These are phyloP conservation scores for Taxillus chinensis DNA, from an alignment of 164 flowering plant species.

Conservation along the genomic window DNA sequence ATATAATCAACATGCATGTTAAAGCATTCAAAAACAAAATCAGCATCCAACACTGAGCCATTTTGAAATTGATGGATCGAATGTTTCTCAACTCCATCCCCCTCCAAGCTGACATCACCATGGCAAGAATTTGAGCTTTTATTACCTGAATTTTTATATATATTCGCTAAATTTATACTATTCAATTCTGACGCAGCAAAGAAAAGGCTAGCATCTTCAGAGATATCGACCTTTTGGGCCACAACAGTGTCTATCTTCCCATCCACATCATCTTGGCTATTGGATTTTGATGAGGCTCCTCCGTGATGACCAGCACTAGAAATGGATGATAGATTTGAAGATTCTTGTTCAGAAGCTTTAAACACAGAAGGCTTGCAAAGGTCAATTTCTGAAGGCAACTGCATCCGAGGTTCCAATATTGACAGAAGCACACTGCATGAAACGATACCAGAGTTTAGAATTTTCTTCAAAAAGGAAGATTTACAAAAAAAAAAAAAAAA, in stretches of 20 bases:
- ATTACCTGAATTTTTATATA: slow-evolving; percentile 19
- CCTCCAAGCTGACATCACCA: slow-evolving; percentile 19
- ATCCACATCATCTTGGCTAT: slow-evolving; percentile 36
- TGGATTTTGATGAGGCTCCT: slow-evolving; percentile 23
- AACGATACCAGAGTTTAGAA: neutral
- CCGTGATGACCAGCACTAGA: slow-evolving; percentile 19
- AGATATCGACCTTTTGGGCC: slow-evolving; percentile 29
- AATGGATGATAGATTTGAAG: slow-evolving; percentile 18
- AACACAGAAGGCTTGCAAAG: slow-evolving; percentile 35
- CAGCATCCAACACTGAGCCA: slow-evolving; percentile 35
- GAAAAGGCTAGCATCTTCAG: slow-evolving; percentile 56
- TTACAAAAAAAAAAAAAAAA: too few relatives aligned
- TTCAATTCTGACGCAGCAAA: slow-evolving; percentile 71
- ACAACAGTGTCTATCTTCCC: slow-evolving; percentile 43
- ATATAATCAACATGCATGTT: slow-evolving; percentile 66
- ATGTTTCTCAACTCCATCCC: slow-evolving; percentile 17
- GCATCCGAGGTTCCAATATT: slow-evolving; percentile 68
- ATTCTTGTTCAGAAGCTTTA: slow-evolving; percentile 30
- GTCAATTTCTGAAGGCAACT: slow-evolving; percentile 72
- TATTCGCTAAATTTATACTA: slow-evolving; percentile 27
- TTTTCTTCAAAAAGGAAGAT: too few relatives aligned
- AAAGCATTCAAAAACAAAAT: slow-evolving; percentile 34
- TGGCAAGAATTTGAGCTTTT: slow-evolving; percentile 17
- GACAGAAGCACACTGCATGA: slow-evolving; percentile 76
- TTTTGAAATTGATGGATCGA: slow-evolving; percentile 11